phyloP scores from a whole-genome alignment of 306 rosid species.

The Vigna hirtella region DNA sequence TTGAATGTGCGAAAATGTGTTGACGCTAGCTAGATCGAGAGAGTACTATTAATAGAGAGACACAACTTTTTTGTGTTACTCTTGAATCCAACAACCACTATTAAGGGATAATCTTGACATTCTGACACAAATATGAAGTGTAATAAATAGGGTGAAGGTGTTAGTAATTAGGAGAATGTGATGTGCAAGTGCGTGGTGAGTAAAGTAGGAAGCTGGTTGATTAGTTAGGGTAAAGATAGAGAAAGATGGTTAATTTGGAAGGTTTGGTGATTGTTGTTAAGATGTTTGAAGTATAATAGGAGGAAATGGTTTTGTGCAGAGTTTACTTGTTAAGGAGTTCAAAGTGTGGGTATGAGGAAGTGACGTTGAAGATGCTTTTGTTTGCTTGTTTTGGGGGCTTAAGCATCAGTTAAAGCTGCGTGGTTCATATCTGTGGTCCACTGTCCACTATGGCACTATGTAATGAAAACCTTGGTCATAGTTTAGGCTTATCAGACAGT shows the following conservation, averaged over 20 bases:
- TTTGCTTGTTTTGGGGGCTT: slow-evolving; percentile 34
- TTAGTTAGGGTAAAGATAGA: slow-evolving; percentile 26
- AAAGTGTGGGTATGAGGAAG: slow-evolving; percentile 3
- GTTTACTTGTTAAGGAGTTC: slow-evolving; percentile 33
- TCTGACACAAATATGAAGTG: too few relatives aligned
- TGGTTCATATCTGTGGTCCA: slow-evolving; percentile 11
- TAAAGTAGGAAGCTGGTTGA: neutral
- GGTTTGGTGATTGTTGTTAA: neutral
- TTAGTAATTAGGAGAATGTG: neutral
- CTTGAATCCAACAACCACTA: slow-evolving; percentile 41
- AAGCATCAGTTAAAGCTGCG: slow-evolving; percentile 19
- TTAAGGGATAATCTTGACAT: neutral
- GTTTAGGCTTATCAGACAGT: slow-evolving; percentile 25
- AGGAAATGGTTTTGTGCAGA: neutral
- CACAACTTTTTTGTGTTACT: slow-evolving; percentile 53
- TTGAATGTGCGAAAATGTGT: neutral
- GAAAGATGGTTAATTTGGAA: slow-evolving; percentile 19
- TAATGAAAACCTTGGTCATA: slow-evolving; percentile 26
- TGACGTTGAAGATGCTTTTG: slow-evolving; percentile 31
- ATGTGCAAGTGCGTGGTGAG: too few relatives aligned
- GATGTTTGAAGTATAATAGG: neutral
- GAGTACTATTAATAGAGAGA: slow-evolving; percentile 24
- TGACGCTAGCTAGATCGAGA: neutral
- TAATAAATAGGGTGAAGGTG: too few relatives aligned
- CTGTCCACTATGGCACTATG: slow-evolving; percentile 28